Evolutionary conservation across 257 asterid genomes (phyloP).

Genomic region (Eucommia ulmoides): DNA sequence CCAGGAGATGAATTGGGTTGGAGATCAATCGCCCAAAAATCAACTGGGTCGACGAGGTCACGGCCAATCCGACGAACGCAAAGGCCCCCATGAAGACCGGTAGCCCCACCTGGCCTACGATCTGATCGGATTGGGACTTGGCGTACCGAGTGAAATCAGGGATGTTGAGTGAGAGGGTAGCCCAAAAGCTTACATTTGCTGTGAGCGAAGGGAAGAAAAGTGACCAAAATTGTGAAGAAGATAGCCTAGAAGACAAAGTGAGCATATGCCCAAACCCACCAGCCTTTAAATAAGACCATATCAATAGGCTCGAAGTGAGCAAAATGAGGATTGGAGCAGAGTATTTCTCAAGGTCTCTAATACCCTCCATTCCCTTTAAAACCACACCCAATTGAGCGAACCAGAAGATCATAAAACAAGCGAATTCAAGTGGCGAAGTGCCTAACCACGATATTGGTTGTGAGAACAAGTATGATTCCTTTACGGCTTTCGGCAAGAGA

Average conservation of each 20-base stretch:
- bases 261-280: slow-evolving; percentile 85
- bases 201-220: slow-evolving; percentile 78
- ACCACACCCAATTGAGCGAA: slow-evolving; percentile 47
- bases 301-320: slow-evolving; percentile 42
- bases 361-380: slow-evolving; percentile 87
- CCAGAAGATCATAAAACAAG: slow-evolving; percentile 73
- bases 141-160: slow-evolving; percentile 90
- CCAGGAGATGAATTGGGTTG: slow-evolving; percentile 61
- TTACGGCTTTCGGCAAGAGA: slow-evolving; percentile 37
- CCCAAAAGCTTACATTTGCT: slow-evolving; percentile 94
- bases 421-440: slow-evolving; percentile 70
- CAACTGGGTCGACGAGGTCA: slow-evolving; percentile 72
- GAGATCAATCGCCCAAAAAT: slow-evolving; percentile 69
- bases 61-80: slow-evolving; percentile 85
- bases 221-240: slow-evolving; percentile 58
- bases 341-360: slow-evolving; percentile 60
- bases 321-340: slow-evolving; percentile 62
- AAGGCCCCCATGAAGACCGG: slow-evolving; percentile 85
- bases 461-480: slow-evolving; percentile 33
- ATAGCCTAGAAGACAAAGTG: slow-evolving; percentile 47
- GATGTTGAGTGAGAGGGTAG: slow-evolving; percentile 66
- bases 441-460: slow-evolving; percentile 52
- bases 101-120: slow-evolving; percentile 60
- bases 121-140: slow-evolving; percentile 53
- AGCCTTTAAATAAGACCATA: slow-evolving; percentile 59